Conservation (phyloP, 257 asterid species). For the Paraleonurus japonicus region DNA sequence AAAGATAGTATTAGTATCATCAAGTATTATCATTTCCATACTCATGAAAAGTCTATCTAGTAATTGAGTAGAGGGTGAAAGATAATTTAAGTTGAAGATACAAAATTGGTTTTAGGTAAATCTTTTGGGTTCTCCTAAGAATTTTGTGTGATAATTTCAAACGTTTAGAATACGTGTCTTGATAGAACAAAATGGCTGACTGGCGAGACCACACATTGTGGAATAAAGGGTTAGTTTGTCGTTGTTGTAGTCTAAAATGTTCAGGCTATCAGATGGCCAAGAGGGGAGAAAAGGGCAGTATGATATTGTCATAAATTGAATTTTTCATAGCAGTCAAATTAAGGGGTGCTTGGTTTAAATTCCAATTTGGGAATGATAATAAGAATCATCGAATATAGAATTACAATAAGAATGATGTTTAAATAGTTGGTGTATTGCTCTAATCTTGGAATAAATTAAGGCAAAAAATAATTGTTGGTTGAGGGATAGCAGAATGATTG, state of each 20-base stretch:
- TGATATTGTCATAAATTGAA: background rate
- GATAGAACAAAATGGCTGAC: background rate
- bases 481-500: too few species aligned
- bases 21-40: background rate
- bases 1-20: background rate
- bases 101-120: background rate
- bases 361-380: too few species aligned
- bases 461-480: too few species aligned
- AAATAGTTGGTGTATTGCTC: too few species aligned
- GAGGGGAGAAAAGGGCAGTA: background rate
- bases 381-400: too few species aligned
- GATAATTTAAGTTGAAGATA: background rate
- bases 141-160: background rate
- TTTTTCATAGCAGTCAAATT: background rate
- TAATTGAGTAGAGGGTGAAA: background rate
- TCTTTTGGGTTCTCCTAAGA: background rate
- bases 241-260: background rate
- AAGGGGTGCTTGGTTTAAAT: too few species aligned
- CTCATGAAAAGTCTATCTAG: background rate
- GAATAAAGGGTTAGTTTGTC: background rate
- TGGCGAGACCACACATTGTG: background rate
- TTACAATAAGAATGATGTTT: too few species aligned
- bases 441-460: too few species aligned
- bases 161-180: background rate
- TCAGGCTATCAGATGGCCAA: background rate